Evolutionary conservation across 1,139 yeast species (phyloP).

Genomic region (Saccharomyces hybrid): DNA sequence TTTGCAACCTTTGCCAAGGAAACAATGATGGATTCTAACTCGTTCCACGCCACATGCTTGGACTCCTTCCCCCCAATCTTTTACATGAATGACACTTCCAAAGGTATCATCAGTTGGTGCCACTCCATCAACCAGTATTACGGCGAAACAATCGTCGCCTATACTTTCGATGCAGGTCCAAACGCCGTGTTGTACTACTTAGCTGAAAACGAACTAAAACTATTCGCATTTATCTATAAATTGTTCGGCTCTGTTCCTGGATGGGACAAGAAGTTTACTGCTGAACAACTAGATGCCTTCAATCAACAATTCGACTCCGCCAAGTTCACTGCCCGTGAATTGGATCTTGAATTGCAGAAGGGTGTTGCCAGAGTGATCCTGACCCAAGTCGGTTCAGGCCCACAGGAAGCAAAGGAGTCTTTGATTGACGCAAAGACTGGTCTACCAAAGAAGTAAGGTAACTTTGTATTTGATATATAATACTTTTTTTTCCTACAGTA

Average conservation of each 20-base stretch:
- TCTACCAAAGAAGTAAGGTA: constrained; percentile 31
- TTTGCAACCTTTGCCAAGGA: constrained; percentile 75
- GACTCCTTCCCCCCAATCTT: constrained; percentile 95
- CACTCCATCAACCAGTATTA: constrained; percentile 66
- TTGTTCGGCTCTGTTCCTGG: constrained; percentile 56
- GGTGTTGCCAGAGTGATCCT: constrained; percentile 79
- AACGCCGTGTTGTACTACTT: constrained; percentile 91
- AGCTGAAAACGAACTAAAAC: constrained; percentile 57
- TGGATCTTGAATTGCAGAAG: constrained; percentile 47
- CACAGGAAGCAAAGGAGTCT: constrained; percentile 47
- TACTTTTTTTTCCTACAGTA: background rate
- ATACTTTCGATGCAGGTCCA: constrained; percentile 98
- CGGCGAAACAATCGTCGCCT: constrained; percentile 74
- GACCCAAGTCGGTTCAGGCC: constrained; percentile 85
- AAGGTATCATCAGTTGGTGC: constrained; percentile 71
- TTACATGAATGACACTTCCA: constrained; percentile 91
- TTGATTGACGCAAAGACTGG: constrained; percentile 48
- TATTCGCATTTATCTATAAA: constrained; percentile 52
- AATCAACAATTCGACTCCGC: constrained; percentile 34
- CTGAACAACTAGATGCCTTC: constrained; percentile 26
- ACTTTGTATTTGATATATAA: background rate
- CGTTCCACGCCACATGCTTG: constrained; percentile 93
- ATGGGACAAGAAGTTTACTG: constrained; percentile 46
- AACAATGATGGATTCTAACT: constrained; percentile 94
- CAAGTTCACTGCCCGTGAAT: constrained; percentile 26